Conservation (phyloP, 2,329 filamentous ascomycete genomes). For the Pseudogymnoascus sp. region DNA sequence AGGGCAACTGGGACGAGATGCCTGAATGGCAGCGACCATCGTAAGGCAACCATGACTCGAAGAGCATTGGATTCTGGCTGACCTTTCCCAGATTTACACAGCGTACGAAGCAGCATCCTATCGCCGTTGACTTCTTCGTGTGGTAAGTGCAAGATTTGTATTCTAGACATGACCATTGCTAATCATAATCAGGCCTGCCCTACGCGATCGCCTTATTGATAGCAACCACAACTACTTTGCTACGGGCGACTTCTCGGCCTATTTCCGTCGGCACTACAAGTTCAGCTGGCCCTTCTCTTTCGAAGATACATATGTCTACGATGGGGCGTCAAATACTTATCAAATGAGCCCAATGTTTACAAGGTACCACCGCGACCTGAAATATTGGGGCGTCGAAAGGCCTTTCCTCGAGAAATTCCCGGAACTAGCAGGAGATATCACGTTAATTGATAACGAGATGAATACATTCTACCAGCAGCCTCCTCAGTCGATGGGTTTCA, state of each 20-base stretch:
- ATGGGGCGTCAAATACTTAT: slow-evolving; percentile 14
- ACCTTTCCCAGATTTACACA: slow-evolving; percentile 15
- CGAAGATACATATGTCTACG: slow-evolving; percentile 17
- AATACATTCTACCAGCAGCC: neutral
- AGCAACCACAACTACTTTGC: slow-evolving; percentile 18
- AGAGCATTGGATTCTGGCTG: neutral
- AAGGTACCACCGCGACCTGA: slow-evolving; percentile 16
- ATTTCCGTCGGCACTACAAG: slow-evolving; percentile 19
- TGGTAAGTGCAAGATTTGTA: slow-evolving; percentile 9
- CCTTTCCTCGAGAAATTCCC: slow-evolving; percentile 20
- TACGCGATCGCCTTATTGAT: slow-evolving; percentile 19
- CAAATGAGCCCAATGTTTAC: slow-evolving; percentile 18
- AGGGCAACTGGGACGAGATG: slow-evolving; percentile 17
- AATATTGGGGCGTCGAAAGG: slow-evolving; percentile 18
- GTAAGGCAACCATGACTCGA: slow-evolving; percentile 7
- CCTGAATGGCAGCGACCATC: slow-evolving; percentile 20
- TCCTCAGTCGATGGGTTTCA: neutral
- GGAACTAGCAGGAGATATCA: slow-evolving; percentile 8
- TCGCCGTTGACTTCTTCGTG: slow-evolving; percentile 20
- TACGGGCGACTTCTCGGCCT: slow-evolving; percentile 15
- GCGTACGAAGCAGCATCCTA: slow-evolving; percentile 17
- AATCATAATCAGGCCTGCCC: slow-evolving; percentile 14
- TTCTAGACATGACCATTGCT: neutral
- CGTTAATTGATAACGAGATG: neutral
- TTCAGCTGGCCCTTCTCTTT: slow-evolving; percentile 20